Conservation (phyloP, 2,329 filamentous ascomycete species). For the Rutstroemia sydowiana region DNA sequence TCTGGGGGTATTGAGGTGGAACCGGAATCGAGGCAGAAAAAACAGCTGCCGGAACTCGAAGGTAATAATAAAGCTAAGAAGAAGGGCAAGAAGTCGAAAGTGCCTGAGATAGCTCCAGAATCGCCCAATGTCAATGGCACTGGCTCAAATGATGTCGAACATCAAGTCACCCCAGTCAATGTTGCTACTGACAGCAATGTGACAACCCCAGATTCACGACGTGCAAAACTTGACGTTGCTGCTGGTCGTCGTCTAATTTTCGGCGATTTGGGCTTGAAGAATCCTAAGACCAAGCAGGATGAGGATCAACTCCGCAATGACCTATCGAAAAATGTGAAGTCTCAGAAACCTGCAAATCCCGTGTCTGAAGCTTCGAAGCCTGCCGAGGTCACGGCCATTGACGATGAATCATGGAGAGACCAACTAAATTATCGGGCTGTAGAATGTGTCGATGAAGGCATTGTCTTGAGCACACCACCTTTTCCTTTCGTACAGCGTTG, state of each 20-base stretch:
- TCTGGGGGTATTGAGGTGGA: conserved; percentile 38
- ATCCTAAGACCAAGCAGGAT: conserved; percentile 61
- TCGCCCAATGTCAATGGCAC: neutral
- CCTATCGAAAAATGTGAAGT: conserved; percentile 48
- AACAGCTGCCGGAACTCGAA: too few relatives aligned
- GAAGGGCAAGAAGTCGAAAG: too few relatives aligned
- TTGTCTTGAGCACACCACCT: conserved; percentile 66
- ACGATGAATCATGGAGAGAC: conserved; percentile 61
- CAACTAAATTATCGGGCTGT: conserved; percentile 72
- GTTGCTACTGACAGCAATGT: neutral
- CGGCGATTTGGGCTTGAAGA: conserved; percentile 61
- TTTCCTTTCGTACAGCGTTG: conserved; percentile 88
- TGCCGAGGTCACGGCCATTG: conserved; percentile 33
- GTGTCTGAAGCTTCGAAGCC: conserved; percentile 14
- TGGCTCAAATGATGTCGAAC: neutral
- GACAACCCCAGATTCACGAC: conserved; percentile 9
- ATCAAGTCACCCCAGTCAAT: conserved; percentile 4
- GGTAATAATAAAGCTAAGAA: too few relatives aligned
- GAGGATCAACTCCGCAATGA: conserved; percentile 55
- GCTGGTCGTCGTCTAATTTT: conserved; percentile 64
- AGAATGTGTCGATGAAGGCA: conserved; percentile 69
- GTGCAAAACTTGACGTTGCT: conserved; percentile 43
- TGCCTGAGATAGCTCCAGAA: too few relatives aligned
- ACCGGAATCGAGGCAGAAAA: too few relatives aligned
- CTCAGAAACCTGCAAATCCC: conserved; percentile 29